Evolutionary conservation across 768 basidiomycete species (phyloP), one percentile per base, ranked within the genome.

Genomic region (Phaeotremella skinneri): DNA sequence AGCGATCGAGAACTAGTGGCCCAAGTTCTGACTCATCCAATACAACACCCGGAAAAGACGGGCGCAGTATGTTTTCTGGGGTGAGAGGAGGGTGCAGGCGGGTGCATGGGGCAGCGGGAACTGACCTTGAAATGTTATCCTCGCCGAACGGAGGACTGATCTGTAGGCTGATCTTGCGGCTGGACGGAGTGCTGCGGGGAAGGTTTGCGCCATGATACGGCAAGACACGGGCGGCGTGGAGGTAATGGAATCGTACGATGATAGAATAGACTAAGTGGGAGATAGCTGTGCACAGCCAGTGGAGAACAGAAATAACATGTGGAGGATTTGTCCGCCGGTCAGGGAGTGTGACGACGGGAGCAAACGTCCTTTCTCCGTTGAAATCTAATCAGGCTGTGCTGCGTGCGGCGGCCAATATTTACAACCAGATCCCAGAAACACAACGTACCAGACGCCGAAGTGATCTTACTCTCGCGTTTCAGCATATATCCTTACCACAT

Each of bases 81-180:
- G 20, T 17, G 13, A 39, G 11, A 54, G 4, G 20, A 54, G 21
- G 32, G 25, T 5, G 2, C 21, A 4, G 7, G n/a, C n/a, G n/a
- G n/a, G n/a, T n/a, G n/a, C n/a, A n/a, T n/a, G n/a, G n/a, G n/a
- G n/a, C n/a, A 48, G 23, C 20, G 11, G 34, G 30, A 29, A 60
- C 66, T 49, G 14, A 70, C 72, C 72, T 52, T 57, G 48, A 52
- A 75, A 75, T 3, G 74, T 75, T 23, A 69, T 58, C 6, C 69
- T 49, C 3, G 64, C 61, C 7, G 72, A 51, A 14, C 74, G 56
- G 17, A 73, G 29, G 31, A 73, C 62, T 0, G 62, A 13, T 32
- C 74, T 53, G 27, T 73, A 75, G 0, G 71, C 72, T 42, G 62
- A 64, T 56, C 67, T 39, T 9, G 74, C 69, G 13, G 66, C 49